These are phyloP conservation scores for Citrus australasica DNA, from an alignment of 345 rosid genomes.

Conservation along the genomic window DNA sequence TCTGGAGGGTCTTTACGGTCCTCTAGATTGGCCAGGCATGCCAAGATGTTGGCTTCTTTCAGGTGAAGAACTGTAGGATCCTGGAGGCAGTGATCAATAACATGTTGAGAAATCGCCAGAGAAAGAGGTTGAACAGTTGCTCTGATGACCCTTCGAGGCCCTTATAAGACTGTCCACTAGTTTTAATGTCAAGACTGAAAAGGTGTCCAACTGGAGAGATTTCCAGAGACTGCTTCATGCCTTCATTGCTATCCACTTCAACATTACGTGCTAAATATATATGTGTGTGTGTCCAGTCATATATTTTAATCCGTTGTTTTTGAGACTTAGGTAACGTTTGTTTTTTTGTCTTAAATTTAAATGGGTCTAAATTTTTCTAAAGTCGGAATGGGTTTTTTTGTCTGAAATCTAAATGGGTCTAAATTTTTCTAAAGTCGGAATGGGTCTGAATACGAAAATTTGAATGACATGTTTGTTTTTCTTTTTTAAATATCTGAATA, in stretches of 20 bases:
- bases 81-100: conserved; percentile 20
- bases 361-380: fast-evolving
- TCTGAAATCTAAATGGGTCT: too few relatives aligned
- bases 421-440: fast-evolving
- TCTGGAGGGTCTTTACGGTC: conserved; percentile 44
- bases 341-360: too few relatives aligned
- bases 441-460: too few relatives aligned
- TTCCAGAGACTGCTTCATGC: conserved; percentile 32
- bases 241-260: conserved; percentile 74
- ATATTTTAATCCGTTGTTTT: neutral
- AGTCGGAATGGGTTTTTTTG: too few relatives aligned
- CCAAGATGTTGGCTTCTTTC: conserved; percentile 43
- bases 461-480: too few relatives aligned
- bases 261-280: conserved; percentile 31
- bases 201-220: conserved; percentile 81
- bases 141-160: conserved; percentile 60
- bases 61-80: conserved; percentile 80
- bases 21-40: conserved; percentile 58
- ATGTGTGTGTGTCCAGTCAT: neutral
- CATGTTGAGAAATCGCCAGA: conserved; percentile 44
- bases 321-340: conserved; percentile 13
- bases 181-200: conserved; percentile 65
- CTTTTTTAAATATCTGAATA: too few relatives aligned
- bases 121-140: conserved; percentile 59
- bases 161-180: conserved; percentile 61